Evolutionary conservation across 345 rosid species (phyloP).

Genomic region (Pugionium dolabratum): DNA sequence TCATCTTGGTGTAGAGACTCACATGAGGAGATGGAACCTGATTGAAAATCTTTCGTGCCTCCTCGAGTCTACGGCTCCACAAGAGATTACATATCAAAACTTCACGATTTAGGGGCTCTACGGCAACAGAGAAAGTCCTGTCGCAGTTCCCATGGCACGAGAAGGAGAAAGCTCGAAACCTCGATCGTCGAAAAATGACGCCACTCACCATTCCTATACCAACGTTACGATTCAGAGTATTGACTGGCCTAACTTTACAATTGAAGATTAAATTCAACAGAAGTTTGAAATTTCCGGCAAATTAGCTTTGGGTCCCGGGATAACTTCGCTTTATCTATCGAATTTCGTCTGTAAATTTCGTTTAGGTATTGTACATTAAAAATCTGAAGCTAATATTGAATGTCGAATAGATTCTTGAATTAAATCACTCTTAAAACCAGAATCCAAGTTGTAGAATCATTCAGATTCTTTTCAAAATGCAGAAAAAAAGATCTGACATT

Average conservation of each 20-base stretch:
- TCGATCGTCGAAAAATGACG: slow-evolving; percentile 38
- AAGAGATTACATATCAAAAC: slow-evolving; percentile 47
- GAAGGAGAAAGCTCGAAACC: slow-evolving; percentile 22
- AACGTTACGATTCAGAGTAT: too few species aligned
- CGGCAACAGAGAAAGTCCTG: slow-evolving; percentile 19
- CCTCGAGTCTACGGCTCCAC: slow-evolving; percentile 42
- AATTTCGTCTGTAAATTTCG: too few species aligned
- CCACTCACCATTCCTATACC: slow-evolving; percentile 13
- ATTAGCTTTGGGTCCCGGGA: too few species aligned
- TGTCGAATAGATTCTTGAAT: slow-evolving; percentile 14
- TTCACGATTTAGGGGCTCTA: slow-evolving; percentile 34
- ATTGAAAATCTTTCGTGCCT: slow-evolving; percentile 49
- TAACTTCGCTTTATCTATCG: too few species aligned
- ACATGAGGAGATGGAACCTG: slow-evolving; percentile 46
- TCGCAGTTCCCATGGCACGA: not conserved
- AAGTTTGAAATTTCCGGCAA: too few species aligned
- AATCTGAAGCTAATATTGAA: not conserved
- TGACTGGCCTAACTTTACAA: too few species aligned
- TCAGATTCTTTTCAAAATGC: not conserved
- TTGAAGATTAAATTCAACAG: too few species aligned
- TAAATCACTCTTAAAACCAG: not conserved
- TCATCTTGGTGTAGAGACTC: slow-evolving; percentile 60
- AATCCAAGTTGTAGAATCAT: slow-evolving; percentile 20
- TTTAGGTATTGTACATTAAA: not conserved
- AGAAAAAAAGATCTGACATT: not conserved